Percentiles rank a stretch among this genome's conserved stretches.
phyloP scores from a whole-genome alignment of 179 eudicot genomes.

The Heliamphora pulchella region DNA sequence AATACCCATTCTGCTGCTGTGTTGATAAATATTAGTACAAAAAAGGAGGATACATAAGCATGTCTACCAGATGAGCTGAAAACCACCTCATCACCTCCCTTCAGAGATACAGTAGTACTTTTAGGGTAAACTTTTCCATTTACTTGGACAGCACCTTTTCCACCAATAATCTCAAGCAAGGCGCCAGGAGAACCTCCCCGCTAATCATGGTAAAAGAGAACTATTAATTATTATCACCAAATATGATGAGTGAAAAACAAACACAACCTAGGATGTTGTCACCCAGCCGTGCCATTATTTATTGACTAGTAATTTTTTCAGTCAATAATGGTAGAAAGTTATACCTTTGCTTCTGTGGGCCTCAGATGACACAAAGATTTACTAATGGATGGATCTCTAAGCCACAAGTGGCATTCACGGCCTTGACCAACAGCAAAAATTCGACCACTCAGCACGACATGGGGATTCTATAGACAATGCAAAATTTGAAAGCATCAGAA shows the following conservation, averaged over 20 bases:
- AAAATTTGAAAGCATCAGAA: too few species aligned
- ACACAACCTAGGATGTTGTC: not conserved
- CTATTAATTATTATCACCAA: not conserved
- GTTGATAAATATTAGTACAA: not conserved
- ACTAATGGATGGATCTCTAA: constrained; percentile 62
- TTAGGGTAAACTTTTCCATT: constrained; percentile 52
- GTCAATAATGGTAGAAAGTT: not conserved
- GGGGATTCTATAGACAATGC: constrained; percentile 48
- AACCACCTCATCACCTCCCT: constrained; percentile 75
- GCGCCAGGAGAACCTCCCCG: constrained; percentile 41
- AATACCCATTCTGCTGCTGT: not conserved
- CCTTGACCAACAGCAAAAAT: constrained; percentile 80
- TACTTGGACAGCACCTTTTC: constrained; percentile 60
- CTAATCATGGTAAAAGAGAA: constrained; percentile 21
- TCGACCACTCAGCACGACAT: constrained; percentile 41
- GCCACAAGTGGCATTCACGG: constrained; percentile 63
- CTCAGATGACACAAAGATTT: constrained; percentile 66
- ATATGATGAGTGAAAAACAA: not conserved
- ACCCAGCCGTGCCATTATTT: not conserved
- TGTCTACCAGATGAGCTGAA: constrained; percentile 59
- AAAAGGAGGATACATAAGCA: constrained; percentile 77
- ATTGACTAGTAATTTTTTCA: not conserved
- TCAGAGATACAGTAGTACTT: constrained; percentile 41
- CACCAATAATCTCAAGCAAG: constrained; percentile 59
- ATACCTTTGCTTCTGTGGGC: constrained; percentile 51